Conservation (phyloP, 805 yeast genomes). For the Saccharomycopsis vini region DNA sequence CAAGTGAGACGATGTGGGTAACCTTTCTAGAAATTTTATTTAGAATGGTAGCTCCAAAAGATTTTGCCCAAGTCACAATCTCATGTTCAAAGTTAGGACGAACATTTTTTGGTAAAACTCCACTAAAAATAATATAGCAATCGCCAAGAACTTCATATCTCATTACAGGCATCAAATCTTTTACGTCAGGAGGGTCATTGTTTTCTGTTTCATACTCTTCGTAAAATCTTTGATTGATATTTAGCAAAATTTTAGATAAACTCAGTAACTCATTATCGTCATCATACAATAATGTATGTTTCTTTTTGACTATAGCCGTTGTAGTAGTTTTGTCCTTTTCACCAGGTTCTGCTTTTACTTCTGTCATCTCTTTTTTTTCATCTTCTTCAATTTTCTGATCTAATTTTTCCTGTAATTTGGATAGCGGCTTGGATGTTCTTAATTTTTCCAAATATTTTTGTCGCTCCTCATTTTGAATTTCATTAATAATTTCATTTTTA, state of each 20-base stretch:
- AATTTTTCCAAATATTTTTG: conserved; percentile 59
- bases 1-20: conserved; percentile 82
- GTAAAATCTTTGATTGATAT: conserved; percentile 64
- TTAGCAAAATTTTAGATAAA: conserved; percentile 50
- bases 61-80: conserved; percentile 84
- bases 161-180: conserved; percentile 64
- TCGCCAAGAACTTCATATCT: conserved; percentile 61
- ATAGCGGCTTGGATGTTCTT: conserved; percentile 74
- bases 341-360: neutral
- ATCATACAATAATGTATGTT: conserved; percentile 53
- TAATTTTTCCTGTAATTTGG: conserved; percentile 68
- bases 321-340: neutral
- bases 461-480: conserved; percentile 27
- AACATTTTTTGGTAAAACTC: conserved; percentile 77
- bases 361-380: neutral
- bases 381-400: conserved; percentile 30
- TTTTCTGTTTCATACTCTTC: conserved; percentile 36
- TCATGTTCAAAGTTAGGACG: conserved; percentile 56
- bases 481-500: conserved; percentile 13
- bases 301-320: conserved; percentile 24
- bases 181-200: conserved; percentile 54
- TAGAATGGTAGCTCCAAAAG: conserved; percentile 83
- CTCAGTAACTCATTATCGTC: conserved; percentile 71
- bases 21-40: conserved; percentile 61
- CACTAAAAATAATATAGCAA: conserved; percentile 69